Percentiles rank a stretch among this genome's conserved stretches.
phyloP scores from a whole-genome alignment of 73 alveolate species.

The Blepharisma japonicum region DNA sequence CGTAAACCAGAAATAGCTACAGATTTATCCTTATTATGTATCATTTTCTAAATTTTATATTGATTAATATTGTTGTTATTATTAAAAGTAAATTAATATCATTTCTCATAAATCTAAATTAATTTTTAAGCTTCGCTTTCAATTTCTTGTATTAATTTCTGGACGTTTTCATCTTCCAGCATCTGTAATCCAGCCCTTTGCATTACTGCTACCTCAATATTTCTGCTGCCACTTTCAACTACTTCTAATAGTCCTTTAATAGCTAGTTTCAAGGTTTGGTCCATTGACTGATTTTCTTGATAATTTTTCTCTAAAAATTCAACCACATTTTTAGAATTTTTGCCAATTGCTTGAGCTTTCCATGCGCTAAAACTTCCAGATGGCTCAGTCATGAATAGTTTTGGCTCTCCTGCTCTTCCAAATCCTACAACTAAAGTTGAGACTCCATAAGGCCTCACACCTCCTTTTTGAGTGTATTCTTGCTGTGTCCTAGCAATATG shows the following conservation, averaged over 20 bases:
- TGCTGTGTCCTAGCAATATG: constrained; percentile 82
- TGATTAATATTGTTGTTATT: too few species aligned
- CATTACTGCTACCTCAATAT: constrained; percentile 90
- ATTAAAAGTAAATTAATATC: too few species aligned
- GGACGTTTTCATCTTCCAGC: constrained; percentile 23
- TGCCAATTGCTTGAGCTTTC: constrained; percentile 96
- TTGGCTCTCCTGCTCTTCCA: constrained; percentile 75
- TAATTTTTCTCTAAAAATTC: constrained; percentile 85
- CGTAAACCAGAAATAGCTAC: too few species aligned
- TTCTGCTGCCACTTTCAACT: constrained; percentile 90
- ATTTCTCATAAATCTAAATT: too few species aligned
- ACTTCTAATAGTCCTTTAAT: constrained; percentile 86
- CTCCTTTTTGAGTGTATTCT: constrained; percentile 90
- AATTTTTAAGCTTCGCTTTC: background rate
- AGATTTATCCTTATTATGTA: too few species aligned
- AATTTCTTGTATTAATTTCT: constrained; percentile 11
- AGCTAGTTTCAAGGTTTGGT: constrained; percentile 70
- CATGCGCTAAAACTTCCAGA: constrained; percentile 91
- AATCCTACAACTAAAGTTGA: constrained; percentile 89
- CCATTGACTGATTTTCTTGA: constrained; percentile 69
- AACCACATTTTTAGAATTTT: constrained; percentile 78
- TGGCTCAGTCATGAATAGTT: constrained; percentile 91
- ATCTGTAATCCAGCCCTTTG: constrained; percentile 37
- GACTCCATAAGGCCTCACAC: constrained; percentile 96
- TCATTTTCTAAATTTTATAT: too few species aligned